Evolutionary conservation across 2,329 filamentous ascomycete genomes (phyloP), one percentile per base, ranked within the genome.

Genomic region (Westerdykella aurantiaca): DNA sequence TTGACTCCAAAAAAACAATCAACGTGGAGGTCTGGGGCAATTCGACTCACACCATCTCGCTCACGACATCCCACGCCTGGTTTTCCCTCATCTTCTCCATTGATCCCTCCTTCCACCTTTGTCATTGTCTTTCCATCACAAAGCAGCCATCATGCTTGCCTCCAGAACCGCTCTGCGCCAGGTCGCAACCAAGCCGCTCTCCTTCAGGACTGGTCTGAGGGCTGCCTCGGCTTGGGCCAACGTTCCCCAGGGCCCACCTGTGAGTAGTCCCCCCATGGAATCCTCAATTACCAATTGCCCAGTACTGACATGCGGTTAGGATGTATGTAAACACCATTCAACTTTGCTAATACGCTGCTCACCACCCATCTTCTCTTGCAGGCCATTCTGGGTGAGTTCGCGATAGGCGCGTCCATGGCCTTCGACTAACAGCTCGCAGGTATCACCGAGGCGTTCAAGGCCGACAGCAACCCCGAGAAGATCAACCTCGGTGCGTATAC

Each of bases 371-470:
- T 54, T 60, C 51, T 50, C 45, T 37, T 37, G 43, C 66, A 87
- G 84, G 86, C 86, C 64, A 90, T 88, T 74, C 78, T 89, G 46
- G 85, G 83, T 86, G 78, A 60, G 77, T 69, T 50, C 44, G 37
- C 45, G 12, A 48, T 37, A 31, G 7, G 21, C 23, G 17, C 14
- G 5, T 48, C 57, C 21, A 39, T 45, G 49, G 18, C 53, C 22
- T 29, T 17, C 31, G 18, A 18, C 42, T 60, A 63, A 64, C 49
- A 44, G 16, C 25, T 9, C 22, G 7, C 55, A 84, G 85, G 87
- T 69, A 89, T 98, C 74, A 97, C 93, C 52, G 93, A 98, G 76
- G 93, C 93, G 49, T 98, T 93, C 86, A 98, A 97, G 80, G 90
- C 90, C 72, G 93, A 98, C 70, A 80, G 77, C 63, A 91, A 94